Base-by-base conservation (phyloP, 2,329 filamentous ascomycete genomes). In the Talaromyces atroroseus region DNA sequence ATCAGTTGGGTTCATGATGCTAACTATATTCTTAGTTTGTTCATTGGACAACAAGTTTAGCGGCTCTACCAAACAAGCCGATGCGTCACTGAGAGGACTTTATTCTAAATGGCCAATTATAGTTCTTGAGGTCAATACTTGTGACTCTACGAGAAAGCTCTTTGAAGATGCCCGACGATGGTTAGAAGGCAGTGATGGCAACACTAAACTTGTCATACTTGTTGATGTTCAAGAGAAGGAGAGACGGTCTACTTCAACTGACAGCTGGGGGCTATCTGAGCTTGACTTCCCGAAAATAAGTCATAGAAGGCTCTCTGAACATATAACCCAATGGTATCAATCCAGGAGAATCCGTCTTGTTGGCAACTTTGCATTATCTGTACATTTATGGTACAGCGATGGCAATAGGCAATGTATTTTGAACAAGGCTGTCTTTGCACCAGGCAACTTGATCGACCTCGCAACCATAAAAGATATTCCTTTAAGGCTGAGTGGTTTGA, bases 321-420 rank as follows among this genome's bases (percentile, higher is more conserved):
- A 49, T 18, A 49, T 49, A 49, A 6, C 38, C 29, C 32, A 38
- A 11, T 50, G 48, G 48, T 50, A 50, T 12, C 48, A 29, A 50
- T 50, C 48, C 3, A 36, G 21, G 1, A n/a, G 14, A 50, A 23
- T 50, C 16, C 11, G 16, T n/a, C 48, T 50, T 40, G 48, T 50
- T 36, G 48, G 48, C 12, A 38, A 18, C 32, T 50, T 50, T 11
- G 21, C 38, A 29, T 18, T 50, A 50, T 50, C 48, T 34, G 48
- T 50, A 50, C 5, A 38, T 12, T 45, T 55, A 45, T 55, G 53
- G n/a, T 50, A 50, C 26, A 55, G 46, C 21, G 47, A 55, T 36
- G 46, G 18, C 21, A 14, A 45, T 24, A 49, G 10, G 7, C 53
- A 55, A 23, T 50, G 36, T 38, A 49, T 55, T 26, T 26, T 55